Evolutionary conservation across 1,284 basidiomycete genomes (phyloP), one percentile per base, ranked within the genome.

Genomic region (Schizophyllum commune): DNA sequence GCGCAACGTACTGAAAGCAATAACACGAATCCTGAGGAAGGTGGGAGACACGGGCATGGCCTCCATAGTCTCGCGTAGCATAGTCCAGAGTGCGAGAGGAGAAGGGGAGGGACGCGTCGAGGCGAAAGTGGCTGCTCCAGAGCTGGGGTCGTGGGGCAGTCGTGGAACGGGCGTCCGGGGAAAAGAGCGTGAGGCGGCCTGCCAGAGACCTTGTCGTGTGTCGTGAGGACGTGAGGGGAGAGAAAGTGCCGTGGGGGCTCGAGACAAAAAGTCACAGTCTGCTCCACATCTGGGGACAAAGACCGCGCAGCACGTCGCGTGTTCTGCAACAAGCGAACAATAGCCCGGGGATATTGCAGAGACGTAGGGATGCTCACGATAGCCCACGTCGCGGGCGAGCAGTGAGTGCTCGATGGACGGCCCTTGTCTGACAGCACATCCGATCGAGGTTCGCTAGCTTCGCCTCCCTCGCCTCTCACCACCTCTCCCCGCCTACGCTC

Each of bases 1-100:
- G 19, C 20, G n/a, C n/a, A n/a, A 51, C 62, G 53, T 55, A 65
- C 62, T 64, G 47, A 65, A 65, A 11, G 63, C 63, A 54, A 64
- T 63, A 17, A 63, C 63, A 9, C 65, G 63, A 5, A 59, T 57
- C 52, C 52, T 64, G 17, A 64, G 53, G 52, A 65, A 65, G 15
- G 32, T 5, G n/a, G 62, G 61, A 15, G 62, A 61, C 33, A 58
- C 60, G 58, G 56, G 39, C 62, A 64, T 64, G 21, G 32, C 3
- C 4, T 47, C 39, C 39, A 47, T 47, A 9, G 39, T 17, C 39
- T 13, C 9, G 39, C 9, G 39, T 47, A 47, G 17, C 13, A 47
- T 11, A 4, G 9, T 47, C 39, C 2, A 11, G 17, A 11, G 39
- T 4, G 9, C 39, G 39, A 47, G 17, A 47, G 2, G 39, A 47